phyloP scores from a whole-genome alignment of 1,284 basidiomycete genomes.

The Cutaneotrichosporon spelunceum region DNA sequence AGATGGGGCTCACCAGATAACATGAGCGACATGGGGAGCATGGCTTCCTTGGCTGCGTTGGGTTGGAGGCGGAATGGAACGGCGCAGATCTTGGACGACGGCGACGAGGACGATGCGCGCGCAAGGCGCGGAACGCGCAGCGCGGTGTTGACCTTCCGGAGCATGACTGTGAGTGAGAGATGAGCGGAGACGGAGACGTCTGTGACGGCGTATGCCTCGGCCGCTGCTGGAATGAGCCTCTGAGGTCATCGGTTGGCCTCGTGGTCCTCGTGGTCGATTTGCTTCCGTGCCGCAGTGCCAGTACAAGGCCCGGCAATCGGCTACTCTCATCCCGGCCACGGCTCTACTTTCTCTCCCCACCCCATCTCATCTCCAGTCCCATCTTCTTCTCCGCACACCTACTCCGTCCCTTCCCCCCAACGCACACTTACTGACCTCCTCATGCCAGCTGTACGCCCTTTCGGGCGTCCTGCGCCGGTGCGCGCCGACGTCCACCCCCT shows the following conservation, averaged over 20 bases:
- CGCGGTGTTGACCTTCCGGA: not conserved
- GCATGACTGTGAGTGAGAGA: slow-evolving; percentile 7
- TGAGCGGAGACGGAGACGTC: not conserved
- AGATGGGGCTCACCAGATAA: not conserved
- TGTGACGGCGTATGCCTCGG: not conserved
- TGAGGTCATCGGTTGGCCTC: not conserved
- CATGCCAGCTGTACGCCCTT: slow-evolving; percentile 19
- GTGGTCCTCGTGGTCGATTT: not conserved
- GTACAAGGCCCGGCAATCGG: not conserved
- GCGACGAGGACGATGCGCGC: not conserved
- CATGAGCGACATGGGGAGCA: slow-evolving; percentile 16
- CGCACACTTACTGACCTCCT: not conserved
- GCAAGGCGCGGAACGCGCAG: slow-evolving; percentile 6
- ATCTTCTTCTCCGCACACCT: not conserved
- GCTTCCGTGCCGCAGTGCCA: not conserved
- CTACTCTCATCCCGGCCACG: not conserved
- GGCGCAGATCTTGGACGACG: slow-evolving; percentile 31
- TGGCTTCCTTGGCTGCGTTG: slow-evolving; percentile 25
- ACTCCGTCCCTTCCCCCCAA: not conserved
- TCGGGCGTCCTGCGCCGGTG: slow-evolving; percentile 22
- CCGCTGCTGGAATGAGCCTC: not conserved
- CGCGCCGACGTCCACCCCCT: slow-evolving; percentile 19
- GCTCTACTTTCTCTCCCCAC: not conserved
- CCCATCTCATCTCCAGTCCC: not conserved
- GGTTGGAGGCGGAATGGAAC: slow-evolving; percentile 32